These are phyloP conservation scores for Yarrowia divulgata DNA, from an alignment of 805 yeast genomes.

Conservation along the genomic window DNA sequence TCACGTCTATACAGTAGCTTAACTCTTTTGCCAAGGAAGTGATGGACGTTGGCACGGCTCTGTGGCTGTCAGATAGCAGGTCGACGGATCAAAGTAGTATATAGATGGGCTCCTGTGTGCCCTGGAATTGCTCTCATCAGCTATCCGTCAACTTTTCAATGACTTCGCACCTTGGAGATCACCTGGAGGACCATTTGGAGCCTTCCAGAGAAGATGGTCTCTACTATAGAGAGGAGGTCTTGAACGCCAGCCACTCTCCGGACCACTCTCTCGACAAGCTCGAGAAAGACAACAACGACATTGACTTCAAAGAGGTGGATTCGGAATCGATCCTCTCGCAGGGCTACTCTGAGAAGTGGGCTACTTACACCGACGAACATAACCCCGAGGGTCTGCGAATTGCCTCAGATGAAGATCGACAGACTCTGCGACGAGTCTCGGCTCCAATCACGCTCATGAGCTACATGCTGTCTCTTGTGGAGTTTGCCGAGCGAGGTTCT, in stretches of 20 bases:
- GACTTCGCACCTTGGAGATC: slow-evolving; percentile 3
- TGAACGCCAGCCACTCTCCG: background rate
- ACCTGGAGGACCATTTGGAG: slow-evolving; percentile 13
- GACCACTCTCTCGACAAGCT: background rate
- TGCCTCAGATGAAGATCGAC: background rate
- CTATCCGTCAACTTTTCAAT: background rate
- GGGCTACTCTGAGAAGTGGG: background rate
- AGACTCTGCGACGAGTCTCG: background rate
- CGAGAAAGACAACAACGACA: background rate
- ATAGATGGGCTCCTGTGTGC: background rate
- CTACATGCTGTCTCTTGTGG: slow-evolving; percentile 7
- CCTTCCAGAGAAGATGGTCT: background rate
- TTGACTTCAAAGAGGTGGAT: background rate
- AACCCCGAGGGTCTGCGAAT: slow-evolving; percentile 2
- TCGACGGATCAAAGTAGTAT: background rate
- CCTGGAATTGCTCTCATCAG: no score
- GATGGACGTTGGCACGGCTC: slow-evolving; percentile 6
- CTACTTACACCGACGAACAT: background rate
- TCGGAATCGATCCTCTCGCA: background rate
- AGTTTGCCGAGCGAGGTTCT: slow-evolving; percentile 9
- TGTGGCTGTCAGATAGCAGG: slow-evolving; percentile 11
- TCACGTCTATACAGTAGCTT: background rate
- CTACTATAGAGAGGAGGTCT: background rate
- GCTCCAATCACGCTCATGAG: background rate
- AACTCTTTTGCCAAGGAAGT: background rate